These are phyloP conservation scores for Colletotrichum graminicola DNA, from an alignment of 2,329 filamentous ascomycete genomes.

Conservation along the genomic window DNA sequence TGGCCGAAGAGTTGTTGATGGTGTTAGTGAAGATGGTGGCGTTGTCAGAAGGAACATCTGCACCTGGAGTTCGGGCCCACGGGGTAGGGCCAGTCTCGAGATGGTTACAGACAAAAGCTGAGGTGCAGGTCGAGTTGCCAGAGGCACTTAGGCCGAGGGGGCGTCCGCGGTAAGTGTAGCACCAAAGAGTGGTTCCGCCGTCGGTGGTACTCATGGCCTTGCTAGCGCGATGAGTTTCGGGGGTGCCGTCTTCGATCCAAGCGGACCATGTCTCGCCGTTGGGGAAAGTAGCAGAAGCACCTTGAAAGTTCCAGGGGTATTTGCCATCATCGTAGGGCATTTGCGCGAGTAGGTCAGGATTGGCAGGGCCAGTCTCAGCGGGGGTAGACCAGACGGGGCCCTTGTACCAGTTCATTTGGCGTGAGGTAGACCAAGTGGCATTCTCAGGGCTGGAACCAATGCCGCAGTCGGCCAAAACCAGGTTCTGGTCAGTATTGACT, in stretches of 20 bases:
- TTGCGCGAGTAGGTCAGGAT: slow-evolving; percentile 55
- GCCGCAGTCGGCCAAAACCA: slow-evolving; percentile 58
- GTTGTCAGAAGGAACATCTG: slow-evolving; percentile 9
- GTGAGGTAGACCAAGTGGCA: slow-evolving; percentile 57
- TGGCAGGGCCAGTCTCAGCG: slow-evolving; percentile 51
- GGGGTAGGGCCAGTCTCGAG: slow-evolving; percentile 45
- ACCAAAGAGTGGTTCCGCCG: slow-evolving; percentile 54
- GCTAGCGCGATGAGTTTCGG: slow-evolving; percentile 56
- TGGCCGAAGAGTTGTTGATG: slow-evolving; percentile 14
- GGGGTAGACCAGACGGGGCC: slow-evolving; percentile 54
- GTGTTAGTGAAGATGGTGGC: neutral
- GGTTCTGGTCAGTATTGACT: slow-evolving; percentile 50
- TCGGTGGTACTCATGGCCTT: slow-evolving; percentile 56
- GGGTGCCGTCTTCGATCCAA: slow-evolving; percentile 57
- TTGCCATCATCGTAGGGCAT: slow-evolving; percentile 54
- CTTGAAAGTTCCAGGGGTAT: slow-evolving; percentile 55
- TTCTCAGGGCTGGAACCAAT: slow-evolving; percentile 57
- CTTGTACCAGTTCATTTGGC: slow-evolving; percentile 59
- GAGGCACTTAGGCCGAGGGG: slow-evolving; percentile 53
- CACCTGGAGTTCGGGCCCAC: slow-evolving; percentile 9
- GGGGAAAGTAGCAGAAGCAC: slow-evolving; percentile 54
- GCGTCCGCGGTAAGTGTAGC: slow-evolving; percentile 57
- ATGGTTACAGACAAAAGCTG: slow-evolving; percentile 58
- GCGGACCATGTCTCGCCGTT: slow-evolving; percentile 57
- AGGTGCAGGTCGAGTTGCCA: slow-evolving; percentile 57